A percentile compares a stretch with the other conserved stretches of the same genome.
Evolutionary conservation across 75 land plant species (phyloP).

Genomic region (Larix kaempferi): DNA sequence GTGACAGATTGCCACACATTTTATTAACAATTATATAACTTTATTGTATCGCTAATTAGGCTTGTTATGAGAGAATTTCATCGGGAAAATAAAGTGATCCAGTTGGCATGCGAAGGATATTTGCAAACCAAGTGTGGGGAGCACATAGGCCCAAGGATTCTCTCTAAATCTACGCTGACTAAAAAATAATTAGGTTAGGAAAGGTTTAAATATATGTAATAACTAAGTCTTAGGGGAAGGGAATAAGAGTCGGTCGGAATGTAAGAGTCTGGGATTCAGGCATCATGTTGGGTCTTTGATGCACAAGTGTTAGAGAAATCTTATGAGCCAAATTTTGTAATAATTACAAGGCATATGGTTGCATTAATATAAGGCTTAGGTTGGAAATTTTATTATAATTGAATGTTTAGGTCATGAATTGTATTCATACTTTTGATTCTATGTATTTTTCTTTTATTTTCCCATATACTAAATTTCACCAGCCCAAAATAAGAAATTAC

Average conservation of each 20-base stretch:
- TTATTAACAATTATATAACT: not conserved
- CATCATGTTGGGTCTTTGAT: not conserved
- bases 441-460: too few species aligned
- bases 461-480: too few species aligned
- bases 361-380: too few species aligned
- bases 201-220: not conserved
- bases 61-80: not conserved
- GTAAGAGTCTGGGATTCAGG: not conserved
- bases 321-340: not conserved
- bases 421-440: too few species aligned
- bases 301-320: not conserved
- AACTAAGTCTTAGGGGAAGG: not conserved
- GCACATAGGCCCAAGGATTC: not conserved
- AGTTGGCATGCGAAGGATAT: not conserved
- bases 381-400: too few species aligned
- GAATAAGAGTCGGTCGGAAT: not conserved
- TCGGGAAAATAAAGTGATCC: not conserved
- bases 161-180: too few species aligned
- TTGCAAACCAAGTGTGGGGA: not conserved
- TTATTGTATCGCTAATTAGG: not conserved
- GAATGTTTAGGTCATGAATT: too few species aligned
- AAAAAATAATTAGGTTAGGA: too few species aligned
- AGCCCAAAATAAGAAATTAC: too few species aligned
- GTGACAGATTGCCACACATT: not conserved
- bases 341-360: too few species aligned